Base-by-base conservation (phyloP, 768 basidiomycete species). In the Polyporus arcularius region DNA sequence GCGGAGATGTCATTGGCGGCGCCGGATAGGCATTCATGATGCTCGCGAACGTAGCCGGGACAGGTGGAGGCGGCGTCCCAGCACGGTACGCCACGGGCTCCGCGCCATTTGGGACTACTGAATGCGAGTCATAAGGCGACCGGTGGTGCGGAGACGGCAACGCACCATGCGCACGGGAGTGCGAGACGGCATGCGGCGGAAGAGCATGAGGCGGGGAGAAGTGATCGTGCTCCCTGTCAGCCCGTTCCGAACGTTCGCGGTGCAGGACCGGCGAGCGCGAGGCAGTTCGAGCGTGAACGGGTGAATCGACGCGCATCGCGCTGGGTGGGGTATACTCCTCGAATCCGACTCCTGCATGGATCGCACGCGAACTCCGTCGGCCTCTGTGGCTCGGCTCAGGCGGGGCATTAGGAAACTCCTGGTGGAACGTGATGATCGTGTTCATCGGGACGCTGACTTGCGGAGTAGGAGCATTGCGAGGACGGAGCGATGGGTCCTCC, bases 1-100 rank as follows among this genome's bases (percentile, higher is more conserved):
- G 67, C 7, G 71, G 62, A 15, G 70, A 67, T 2, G 32, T 11
- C 69, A 62, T 16, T 12, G 73, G 70, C 32, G 72, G 71, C 1
- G 75, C 70, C 9, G 85, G 79, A 70, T 87, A 88, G n/a, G 86
- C 86, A 65, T 86, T 83, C 86, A 89, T 85, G 63, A 89, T 87
- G 60, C 81, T 85, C 38, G 85, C 88, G 69, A 88, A 83, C 55
- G 85, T 81, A 30, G 85, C 75, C 2, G 84, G 80, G 9, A 82
- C 74, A 0, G 76, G 65, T 21, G 71, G 72, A 26, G 73, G 66
- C 35, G 69, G 57, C 32, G 71, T 41, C 30, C 66, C 58, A 2
- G 57, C 30, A 28, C 48, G 16, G 42, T 69, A 59, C 35, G 35
- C 35, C 6, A 31, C 41, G 30, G 49, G 47, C 39, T 58, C 61